Conservation (phyloP, 129 eudicot species). For the sunflower (Helianthus annuus) region HanXRQr2.0-SUNRISE NC_035433.2:67003641-67004140, state of each 20-base stretch:
- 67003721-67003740: not conserved
- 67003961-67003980: constrained; percentile 67
- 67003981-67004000: constrained; percentile 67
- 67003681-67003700: not conserved
- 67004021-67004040: constrained; percentile 57
- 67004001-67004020: constrained; percentile 56
- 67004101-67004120: not conserved
- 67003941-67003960: constrained; percentile 54
- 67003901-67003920: no score
- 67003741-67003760: constrained; percentile 7
- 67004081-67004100: not conserved
- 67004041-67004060: not conserved
- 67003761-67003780: not conserved
- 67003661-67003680: not conserved
- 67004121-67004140: not conserved
- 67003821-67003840: constrained; percentile 27
- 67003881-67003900: not conserved
- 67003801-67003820: constrained; percentile 31
- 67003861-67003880: not conserved
- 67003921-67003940: not conserved
- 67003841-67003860: constrained; percentile 2
- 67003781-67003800: constrained; percentile 26
- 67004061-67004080: not conserved
- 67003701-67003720: not conserved
- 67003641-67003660: constrained; percentile 1